Evolutionary conservation across 345 rosid species (phyloP), one percentile per base, ranked within the genome.

Genomic region (Carallia brachiata): DNA sequence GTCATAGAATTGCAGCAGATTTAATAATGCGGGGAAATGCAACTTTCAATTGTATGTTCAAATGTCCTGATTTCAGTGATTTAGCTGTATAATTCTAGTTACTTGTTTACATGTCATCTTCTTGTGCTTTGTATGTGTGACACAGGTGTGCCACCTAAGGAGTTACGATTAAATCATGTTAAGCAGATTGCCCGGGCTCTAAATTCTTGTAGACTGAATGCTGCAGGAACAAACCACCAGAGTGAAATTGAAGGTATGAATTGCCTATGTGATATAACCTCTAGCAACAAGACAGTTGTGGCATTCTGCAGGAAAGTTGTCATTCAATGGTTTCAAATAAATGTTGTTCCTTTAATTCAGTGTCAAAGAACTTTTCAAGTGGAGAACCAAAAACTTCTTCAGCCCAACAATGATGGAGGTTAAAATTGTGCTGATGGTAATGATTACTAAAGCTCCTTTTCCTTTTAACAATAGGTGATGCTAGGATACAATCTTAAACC

Each of bases 131-230:
- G 50, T 15, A 12, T 15, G 17, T 12, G 59, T 70, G 64, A 9
- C 75, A 64, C 86, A 92, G 97, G 88, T 83, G 73, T 68, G 72
- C 68, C 82, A 74, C 71, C 70, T 10, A 86, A 80, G 75, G 88
- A 90, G 27, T 66, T 95, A 69, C 90, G 96, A 52, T 73, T 90
- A 31, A 95, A 75, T 79, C 93, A 75, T 54, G 76, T 92, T 39
- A 95, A 95, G 74, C 79, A 73, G 67, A 83, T 95, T 36, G 96
- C 94, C 12, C 86, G 99, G 74, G 60, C 84, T 16, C 23, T 68
- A 53, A 77, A 63, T 66, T 73, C 79, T 83, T 62, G 52, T 59
- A 67, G 65, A n/a, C 72, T 71, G 68, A 80, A 71, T 70, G 67
- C 47, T 75, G 52, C 66, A 44, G 37, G 59, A 54, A 79, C 78